Evolutionary conservation across 1,284 basidiomycete species (phyloP), one percentile per base, ranked within the genome.

Genomic region (Pascua sp.): DNA sequence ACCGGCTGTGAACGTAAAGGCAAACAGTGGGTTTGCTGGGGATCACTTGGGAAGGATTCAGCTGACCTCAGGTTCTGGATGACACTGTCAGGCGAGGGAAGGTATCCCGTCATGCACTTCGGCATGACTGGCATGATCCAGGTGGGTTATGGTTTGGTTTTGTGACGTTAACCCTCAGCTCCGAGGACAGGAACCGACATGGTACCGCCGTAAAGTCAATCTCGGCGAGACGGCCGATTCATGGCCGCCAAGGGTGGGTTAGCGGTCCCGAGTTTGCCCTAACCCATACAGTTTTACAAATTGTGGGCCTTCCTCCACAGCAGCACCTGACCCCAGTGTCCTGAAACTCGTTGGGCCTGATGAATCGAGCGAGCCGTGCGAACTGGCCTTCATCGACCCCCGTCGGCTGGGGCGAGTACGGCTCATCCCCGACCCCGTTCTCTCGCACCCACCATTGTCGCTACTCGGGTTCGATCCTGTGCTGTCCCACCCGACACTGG

Each of bases 71-170:
- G 73, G n/a, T 88, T 90, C 67, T 91, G 86, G 69, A 71, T 90
- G n/a, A 80, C 81, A 45, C 79, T 90, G 1, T 82, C 84, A 42
- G 87, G 87, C 4, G 63, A 79, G 18, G 87, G 87, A 0, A 79
- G 80, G 67, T 75, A 83, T 62, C 88, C 88, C 4, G 85, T 90
- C 5, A 77, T 90, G 56, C 88, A 90, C 70, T 88, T 90, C 64
- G 89, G 89, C 2, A 90, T 90, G 89, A 90, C 88, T 3, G 88
- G 89, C 10, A 77, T 86, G 84, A 79, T 91, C 41, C 85, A 88
- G 77, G 86, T 87, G 60, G 55, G 72, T 59, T 16, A 12, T 48
- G 45, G 15, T n/a, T n/a, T n/a, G n/a, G n/a, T n/a, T n/a, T n/a
- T n/a, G n/a, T n/a, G n/a, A n/a, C n/a, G 12, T 51, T 60, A 16